Base-by-base conservation (phyloP, 805 yeast genomes). In the Candida alai region DNA sequence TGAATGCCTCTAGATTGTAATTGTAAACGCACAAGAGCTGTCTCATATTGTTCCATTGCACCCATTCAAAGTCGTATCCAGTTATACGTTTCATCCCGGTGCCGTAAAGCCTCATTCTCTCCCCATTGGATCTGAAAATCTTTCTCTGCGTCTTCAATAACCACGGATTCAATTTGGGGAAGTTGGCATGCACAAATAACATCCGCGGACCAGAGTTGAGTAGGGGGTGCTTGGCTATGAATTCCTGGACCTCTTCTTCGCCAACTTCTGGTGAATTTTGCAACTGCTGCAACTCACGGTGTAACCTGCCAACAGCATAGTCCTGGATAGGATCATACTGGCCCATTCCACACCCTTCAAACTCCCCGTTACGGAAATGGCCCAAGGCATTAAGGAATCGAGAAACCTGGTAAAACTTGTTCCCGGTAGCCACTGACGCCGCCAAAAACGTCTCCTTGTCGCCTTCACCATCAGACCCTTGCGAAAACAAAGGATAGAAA, bases 361-460 rank as follows among this genome's bases (percentile, higher is more conserved):
- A 81, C 7, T 62, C 63, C 36, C 58, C 54, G 2, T 39, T 30
- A 35, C 53, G 40, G 37, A 64, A 52, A 39, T 71, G 60, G 33
- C 84, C 79, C 37, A 78, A 46, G 5, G 80, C 81, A 27, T 65
- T 57, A 45, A 78, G 62, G 40, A 61, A 61, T 42, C 66, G 72
- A 30, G 70, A 62, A 6, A 78, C 77, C 51, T 76, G 82, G 49
- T 78, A 77, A 42, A 63, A 77, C 1, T 68, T 59, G 34, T 72
- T 56, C 2, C 58, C 55, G 19, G 71, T 58, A 8, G 70, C 73
- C 19, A 68, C 65, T 2, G 86, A 81, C 1, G 87, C 84, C 0
- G 87, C 84, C 35, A 80, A 63, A 40, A 80, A 80, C 0, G 90
- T 81, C 44, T 83, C 90, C 49, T 83, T 84, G 51, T 84, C 90